Percentiles rank a stretch among this genome's conserved stretches.
These are phyloP conservation scores for Kwoniella sp. DNA, from an alignment of 768 basidiomycete genomes.

Conservation along the genomic window DNA sequence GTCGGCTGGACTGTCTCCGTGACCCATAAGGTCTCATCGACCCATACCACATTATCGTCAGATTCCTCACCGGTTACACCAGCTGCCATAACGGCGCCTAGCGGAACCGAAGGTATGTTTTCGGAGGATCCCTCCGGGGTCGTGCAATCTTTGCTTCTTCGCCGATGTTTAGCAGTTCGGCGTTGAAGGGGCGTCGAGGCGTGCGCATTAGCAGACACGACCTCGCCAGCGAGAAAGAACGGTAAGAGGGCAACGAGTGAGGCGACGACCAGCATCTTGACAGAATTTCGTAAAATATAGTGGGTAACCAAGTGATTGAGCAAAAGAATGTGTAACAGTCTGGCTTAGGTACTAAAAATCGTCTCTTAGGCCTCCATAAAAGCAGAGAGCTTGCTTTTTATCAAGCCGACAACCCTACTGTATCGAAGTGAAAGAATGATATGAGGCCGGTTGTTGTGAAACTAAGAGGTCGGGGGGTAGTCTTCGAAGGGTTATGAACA, in stretches of 20 bases:
- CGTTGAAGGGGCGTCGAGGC: conserved; percentile 6
- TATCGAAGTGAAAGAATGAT: too few relatives aligned
- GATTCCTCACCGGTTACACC: neutral
- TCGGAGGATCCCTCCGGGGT: neutral
- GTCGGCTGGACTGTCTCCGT: conserved; percentile 6
- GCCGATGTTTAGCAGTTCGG: neutral
- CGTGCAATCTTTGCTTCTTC: neutral
- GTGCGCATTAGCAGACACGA: conserved; percentile 9
- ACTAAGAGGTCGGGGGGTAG: too few relatives aligned
- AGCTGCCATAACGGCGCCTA: neutral
- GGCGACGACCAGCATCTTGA: conserved; percentile 28
- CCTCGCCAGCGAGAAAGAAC: conserved; percentile 4
- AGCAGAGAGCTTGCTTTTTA: too few relatives aligned
- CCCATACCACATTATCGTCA: conserved; percentile 5
- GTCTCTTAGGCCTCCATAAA: too few relatives aligned
- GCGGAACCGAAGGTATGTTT: neutral
- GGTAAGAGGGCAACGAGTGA: conserved; percentile 10
- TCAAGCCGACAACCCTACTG: too few relatives aligned
- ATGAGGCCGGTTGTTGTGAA: too few relatives aligned
- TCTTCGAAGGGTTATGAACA: too few relatives aligned
- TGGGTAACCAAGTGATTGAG: neutral
- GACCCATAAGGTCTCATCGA: neutral
- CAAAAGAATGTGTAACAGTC: neutral
- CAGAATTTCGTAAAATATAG: neutral
- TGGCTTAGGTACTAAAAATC: neutral